Percentiles rank a stretch among this genome's conserved stretches.
Evolutionary conservation across 202 grass and related monocot genomes (phyloP).

Genomic region (Panicum virgatum): DNA sequence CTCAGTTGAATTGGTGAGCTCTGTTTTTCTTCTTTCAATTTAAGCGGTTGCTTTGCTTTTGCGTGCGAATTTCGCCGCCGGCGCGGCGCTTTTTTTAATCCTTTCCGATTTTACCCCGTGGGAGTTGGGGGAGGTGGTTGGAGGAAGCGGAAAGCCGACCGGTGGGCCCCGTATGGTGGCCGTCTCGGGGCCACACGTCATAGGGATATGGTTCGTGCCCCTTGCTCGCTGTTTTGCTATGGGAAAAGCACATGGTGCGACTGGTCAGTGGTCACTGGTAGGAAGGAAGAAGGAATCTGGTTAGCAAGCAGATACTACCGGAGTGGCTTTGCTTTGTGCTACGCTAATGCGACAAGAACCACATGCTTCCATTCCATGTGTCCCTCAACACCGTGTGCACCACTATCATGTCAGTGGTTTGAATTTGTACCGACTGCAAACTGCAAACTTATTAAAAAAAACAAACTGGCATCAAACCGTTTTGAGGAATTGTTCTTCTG

Average conservation of each 20-base stretch:
- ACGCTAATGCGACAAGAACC: conserved; percentile 32
- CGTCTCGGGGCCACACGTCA: background rate
- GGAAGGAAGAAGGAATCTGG: conserved; percentile 14
- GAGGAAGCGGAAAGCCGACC: background rate
- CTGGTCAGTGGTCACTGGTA: too few species aligned
- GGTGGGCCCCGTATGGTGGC: background rate
- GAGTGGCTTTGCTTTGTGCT: background rate
- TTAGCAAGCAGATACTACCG: background rate
- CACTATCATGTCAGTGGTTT: background rate
- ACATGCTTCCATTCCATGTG: background rate
- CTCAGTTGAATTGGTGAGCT: background rate
- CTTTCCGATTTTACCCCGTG: conserved; percentile 3
- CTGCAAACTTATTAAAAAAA: too few species aligned
- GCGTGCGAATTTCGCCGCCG: conserved; percentile 18
- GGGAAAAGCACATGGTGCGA: conserved; percentile 31
- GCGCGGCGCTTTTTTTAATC: background rate
- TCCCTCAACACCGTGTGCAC: background rate
- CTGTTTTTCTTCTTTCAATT: background rate
- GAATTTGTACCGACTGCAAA: too few species aligned
- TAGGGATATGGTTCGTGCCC: background rate
- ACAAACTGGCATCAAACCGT: background rate
- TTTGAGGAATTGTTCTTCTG: background rate
- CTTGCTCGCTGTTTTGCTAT: background rate
- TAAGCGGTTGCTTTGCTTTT: conserved; percentile 9
- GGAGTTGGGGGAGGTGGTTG: conserved; percentile 22